Conservation (phyloP, 31 red algal species). For the Porphyra umbilicalis region DNA sequence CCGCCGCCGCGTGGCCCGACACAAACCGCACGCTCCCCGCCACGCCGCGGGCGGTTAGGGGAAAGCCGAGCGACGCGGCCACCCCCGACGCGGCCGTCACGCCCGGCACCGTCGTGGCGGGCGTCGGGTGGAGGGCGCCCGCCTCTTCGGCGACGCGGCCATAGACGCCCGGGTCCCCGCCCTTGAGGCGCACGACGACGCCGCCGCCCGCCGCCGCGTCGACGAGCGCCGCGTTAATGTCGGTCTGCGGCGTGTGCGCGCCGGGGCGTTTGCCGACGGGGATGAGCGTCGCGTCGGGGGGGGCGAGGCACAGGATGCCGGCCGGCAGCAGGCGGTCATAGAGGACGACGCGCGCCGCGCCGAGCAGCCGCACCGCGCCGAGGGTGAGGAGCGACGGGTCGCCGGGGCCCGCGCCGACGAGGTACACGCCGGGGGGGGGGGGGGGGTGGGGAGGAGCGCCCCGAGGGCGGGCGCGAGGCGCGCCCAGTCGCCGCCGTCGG, state of each 20-base stretch:
- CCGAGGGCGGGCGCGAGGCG: constrained; percentile 10
- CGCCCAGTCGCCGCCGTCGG: constrained; percentile 18
- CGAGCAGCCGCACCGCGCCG: constrained; percentile 39
- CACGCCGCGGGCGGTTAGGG: constrained; percentile 42
- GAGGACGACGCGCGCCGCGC: constrained; percentile 70
- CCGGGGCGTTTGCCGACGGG: constrained; percentile 72
- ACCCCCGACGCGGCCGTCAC: constrained; percentile 64
- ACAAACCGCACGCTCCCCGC: constrained; percentile 53
- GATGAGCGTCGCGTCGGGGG: constrained; percentile 15
- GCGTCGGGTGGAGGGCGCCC: constrained; percentile 15
- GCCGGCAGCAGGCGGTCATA: constrained; percentile 77
- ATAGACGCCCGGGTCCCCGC: constrained; percentile 88
- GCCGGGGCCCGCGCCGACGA: constrained; percentile 95
- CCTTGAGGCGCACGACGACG: constrained; percentile 70
- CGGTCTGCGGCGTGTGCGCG: constrained; percentile 56
- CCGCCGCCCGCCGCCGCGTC: constrained; percentile 6
- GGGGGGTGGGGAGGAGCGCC: not conserved
- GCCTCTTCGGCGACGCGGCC: constrained; percentile 82
- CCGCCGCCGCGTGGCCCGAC: constrained; percentile 48
- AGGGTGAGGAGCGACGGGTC: constrained; percentile 64
- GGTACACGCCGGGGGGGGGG: constrained; percentile 15
- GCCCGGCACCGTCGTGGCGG: constrained; percentile 25
- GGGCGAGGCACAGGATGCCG: constrained; percentile 15
- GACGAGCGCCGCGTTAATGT: constrained; percentile 47
- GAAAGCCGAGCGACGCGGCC: constrained; percentile 49